Base-by-base conservation (phyloP, 106 monocot genomes). In the Dioscorea dumetorum region DNA sequence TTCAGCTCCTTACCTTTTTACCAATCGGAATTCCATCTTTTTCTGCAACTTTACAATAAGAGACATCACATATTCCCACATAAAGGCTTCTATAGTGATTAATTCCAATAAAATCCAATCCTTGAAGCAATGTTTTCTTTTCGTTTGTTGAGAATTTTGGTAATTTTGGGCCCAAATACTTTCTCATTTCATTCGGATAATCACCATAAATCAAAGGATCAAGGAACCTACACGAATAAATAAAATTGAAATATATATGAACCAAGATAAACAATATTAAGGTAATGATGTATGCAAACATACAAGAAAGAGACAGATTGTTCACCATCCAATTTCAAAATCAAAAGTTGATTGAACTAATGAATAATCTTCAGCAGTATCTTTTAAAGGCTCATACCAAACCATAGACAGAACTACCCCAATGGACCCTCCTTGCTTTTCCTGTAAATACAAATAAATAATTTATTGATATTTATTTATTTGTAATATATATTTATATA, bases 71-170 rank as follows among this genome's bases (percentile, higher is more conserved):
- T 22, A 77, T 74, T 50, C 74, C 80, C 7, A 72, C 77, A 72
- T 87, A 86, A 10, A 48, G 8, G 63, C 76, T 64, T 22, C 72
- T 67, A 23, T 87, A 87, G 56, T 87, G 80, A 68, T 87, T 87
- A 18, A 87, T 49, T 54, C 87, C 83, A 33, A 87, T 83, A 52
- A 87, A 87, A 65, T 87, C 87, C 51, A 83, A 23, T 63, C 77
- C 74, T 52, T 67, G 66, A 23, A 62, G 57, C 8, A 86, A 48
- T 18, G 71, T 61, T 24, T 34, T 71, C 52, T 49, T 71, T 7
- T 83, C 83, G 34, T 67, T 67, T 12, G 52, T 2, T 23, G 83
- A 62, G 28, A 83, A 79, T 60, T 19, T 70, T 22, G 84, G 80
- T 20, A 84, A 52, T 22, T 63, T 77, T n/a, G 70, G 65, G 4